A percentile compares a stretch with the other conserved stretches of the same genome.
Evolutionary conservation across 108 stramenopile species (phyloP).

Genomic region (Cyclotella atomus): DNA sequence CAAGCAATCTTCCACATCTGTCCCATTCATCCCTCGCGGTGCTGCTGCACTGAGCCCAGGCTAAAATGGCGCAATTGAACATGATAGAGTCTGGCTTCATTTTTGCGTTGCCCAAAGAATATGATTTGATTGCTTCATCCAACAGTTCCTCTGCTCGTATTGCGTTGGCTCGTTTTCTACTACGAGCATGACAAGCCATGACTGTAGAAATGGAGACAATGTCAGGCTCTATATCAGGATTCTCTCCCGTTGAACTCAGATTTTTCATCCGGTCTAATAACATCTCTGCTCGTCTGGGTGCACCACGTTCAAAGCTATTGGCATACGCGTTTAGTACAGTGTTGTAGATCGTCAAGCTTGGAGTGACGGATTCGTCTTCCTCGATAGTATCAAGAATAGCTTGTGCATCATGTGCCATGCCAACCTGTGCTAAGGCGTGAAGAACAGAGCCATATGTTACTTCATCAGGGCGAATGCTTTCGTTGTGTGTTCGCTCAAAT

Average conservation of each 20-base stretch:
- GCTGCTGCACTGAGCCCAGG: slow-evolving; percentile 38
- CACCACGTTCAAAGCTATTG: slow-evolving; percentile 45
- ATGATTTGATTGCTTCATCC: slow-evolving; percentile 31
- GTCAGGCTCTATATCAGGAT: slow-evolving; percentile 43
- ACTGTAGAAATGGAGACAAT: slow-evolving; percentile 49
- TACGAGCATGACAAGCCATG: slow-evolving; percentile 40
- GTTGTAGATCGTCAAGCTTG: slow-evolving; percentile 60
- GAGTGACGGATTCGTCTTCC: slow-evolving; percentile 31
- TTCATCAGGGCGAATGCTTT: slow-evolving; percentile 40
- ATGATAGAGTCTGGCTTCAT: slow-evolving; percentile 47
- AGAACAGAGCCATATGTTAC: slow-evolving; percentile 42
- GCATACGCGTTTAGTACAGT: slow-evolving; percentile 75
- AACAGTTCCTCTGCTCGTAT: slow-evolving; percentile 40
- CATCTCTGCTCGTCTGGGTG: slow-evolving; percentile 38
- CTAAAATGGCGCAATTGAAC: slow-evolving; percentile 37
- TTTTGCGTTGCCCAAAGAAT: slow-evolving; percentile 38
- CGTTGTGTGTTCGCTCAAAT: slow-evolving; percentile 21
- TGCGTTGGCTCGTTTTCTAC: slow-evolving; percentile 27
- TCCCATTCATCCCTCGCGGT: slow-evolving; percentile 1
- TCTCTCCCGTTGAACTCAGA: slow-evolving; percentile 35
- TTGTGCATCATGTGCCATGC: slow-evolving; percentile 45
- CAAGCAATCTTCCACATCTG: background rate
- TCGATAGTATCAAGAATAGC: slow-evolving; percentile 37
- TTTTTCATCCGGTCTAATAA: slow-evolving; percentile 38
- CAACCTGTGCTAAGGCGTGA: slow-evolving; percentile 44